Evolutionary conservation across 2,329 filamentous ascomycete genomes (phyloP).

Genomic region (Penicillium sclerotiorum): DNA sequence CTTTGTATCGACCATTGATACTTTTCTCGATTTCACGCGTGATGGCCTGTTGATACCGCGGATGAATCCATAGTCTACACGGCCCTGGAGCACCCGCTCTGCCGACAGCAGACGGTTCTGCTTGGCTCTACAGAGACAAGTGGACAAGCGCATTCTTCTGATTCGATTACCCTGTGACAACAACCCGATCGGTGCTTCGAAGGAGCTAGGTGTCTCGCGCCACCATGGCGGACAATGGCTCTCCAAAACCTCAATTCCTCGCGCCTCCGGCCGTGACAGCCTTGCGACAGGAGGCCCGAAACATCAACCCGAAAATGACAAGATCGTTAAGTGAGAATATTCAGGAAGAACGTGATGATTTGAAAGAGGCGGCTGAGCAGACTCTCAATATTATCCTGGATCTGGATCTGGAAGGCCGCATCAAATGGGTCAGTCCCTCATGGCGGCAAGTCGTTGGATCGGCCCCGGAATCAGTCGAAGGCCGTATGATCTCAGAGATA

Average conservation of each 20-base stretch:
- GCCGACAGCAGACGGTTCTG: constrained; percentile 47
- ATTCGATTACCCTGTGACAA: no score
- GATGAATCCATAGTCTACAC: constrained; percentile 43
- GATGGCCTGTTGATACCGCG: constrained; percentile 45
- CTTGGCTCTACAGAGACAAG: constrained; percentile 27
- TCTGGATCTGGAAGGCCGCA: constrained; percentile 82
- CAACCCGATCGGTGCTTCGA: constrained; percentile 1
- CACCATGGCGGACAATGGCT: constrained; percentile 48
- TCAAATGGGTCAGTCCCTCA: constrained; percentile 95
- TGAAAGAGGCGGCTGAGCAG: constrained; percentile 93
- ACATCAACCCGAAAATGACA: constrained; percentile 52
- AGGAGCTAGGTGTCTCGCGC: constrained; percentile 17
- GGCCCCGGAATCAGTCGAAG: constrained; percentile 69
- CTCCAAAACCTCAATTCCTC: constrained; percentile 41
- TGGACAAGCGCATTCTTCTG: constrained; percentile 16
- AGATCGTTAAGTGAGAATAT: constrained; percentile 82
- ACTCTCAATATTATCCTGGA: constrained; percentile 96
- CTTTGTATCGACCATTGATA: no score
- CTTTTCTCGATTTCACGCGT: no score
- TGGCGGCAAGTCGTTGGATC: constrained; percentile 94
- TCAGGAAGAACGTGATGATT: constrained; percentile 86
- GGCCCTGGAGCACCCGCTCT: constrained; percentile 45
- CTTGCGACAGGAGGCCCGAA: constrained; percentile 47
- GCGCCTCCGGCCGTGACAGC: constrained; percentile 49
- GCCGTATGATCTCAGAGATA: constrained; percentile 76